Conservation (phyloP, 495 filamentous ascomycete species). For the Xylaria curta region DNA sequence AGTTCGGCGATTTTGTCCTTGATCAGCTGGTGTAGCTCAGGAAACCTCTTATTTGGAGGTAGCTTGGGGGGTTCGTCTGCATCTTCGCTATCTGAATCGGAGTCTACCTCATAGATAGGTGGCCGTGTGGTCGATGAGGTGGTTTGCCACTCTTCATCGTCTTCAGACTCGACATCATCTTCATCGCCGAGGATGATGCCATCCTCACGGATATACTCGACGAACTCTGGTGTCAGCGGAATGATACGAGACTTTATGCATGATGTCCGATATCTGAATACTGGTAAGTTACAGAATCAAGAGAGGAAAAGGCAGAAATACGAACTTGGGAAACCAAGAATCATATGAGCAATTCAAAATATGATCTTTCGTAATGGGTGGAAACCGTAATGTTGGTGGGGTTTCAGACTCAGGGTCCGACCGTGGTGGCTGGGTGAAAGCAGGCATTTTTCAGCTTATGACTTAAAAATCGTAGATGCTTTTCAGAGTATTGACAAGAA, state of each 20-base stretch:
- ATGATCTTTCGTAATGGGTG: constrained; percentile 80
- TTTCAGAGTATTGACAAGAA: neutral
- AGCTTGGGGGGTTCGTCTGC: constrained; percentile 41
- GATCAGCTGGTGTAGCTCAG: constrained; percentile 76
- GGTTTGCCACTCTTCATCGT: constrained; percentile 55
- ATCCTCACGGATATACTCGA: constrained; percentile 88
- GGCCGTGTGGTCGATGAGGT: constrained; percentile 39
- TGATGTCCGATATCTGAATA: constrained; percentile 69
- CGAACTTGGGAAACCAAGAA: constrained; percentile 81
- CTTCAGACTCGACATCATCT: constrained; percentile 48
- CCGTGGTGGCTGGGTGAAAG: constrained; percentile 30
- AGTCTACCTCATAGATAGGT: constrained; percentile 44
- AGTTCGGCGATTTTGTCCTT: constrained; percentile 76
- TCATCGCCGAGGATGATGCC: constrained; percentile 84
- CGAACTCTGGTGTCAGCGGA: constrained; percentile 73
- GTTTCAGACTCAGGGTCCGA: constrained; percentile 28
- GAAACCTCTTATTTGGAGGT: constrained; percentile 56
- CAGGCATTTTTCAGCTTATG: constrained; percentile 31
- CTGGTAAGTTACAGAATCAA: constrained; percentile 28
- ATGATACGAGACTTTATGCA: constrained; percentile 86
- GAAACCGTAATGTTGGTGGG: constrained; percentile 62
- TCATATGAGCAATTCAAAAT: constrained; percentile 95
- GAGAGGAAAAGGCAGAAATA: constrained; percentile 25
- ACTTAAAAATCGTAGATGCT: neutral
- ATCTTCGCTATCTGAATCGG: constrained; percentile 50